Evolutionary conservation across 192 early-diverging fungal genomes (phyloP).

Genomic region (Mortierella hygrophila): DNA sequence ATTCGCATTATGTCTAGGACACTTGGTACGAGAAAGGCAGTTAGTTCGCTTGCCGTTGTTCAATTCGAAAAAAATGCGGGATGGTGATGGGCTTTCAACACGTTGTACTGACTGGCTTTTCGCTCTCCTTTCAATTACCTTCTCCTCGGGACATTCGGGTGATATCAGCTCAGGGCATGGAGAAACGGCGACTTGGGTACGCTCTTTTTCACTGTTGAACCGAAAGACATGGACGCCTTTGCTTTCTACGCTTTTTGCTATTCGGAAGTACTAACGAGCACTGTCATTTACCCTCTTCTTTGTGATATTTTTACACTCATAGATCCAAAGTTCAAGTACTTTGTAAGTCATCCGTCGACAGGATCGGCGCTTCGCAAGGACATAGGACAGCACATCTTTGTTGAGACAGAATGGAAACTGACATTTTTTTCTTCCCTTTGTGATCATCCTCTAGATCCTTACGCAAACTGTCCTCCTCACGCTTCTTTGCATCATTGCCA

Average conservation of each 20-base stretch:
- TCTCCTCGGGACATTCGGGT: not conserved
- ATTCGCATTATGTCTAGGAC: conserved; percentile 49
- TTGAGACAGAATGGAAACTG: not conserved
- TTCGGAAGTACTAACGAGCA: not conserved
- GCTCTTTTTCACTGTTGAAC: not conserved
- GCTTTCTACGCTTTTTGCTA: not conserved
- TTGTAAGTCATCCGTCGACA: conserved; percentile 30
- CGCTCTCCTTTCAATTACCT: not conserved
- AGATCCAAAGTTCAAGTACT: conserved; percentile 57
- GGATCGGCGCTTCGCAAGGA: not conserved
- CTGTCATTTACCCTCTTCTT: not conserved
- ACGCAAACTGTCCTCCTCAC: conserved; percentile 42
- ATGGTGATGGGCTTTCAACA: not conserved
- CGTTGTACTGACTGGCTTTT: not conserved
- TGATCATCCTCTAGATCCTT: conserved; percentile 25
- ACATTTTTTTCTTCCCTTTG: not conserved
- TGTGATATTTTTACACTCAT: not conserved
- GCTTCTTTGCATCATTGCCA: conserved; percentile 50
- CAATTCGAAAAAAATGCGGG: too few relatives aligned
- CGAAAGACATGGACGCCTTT: not conserved
- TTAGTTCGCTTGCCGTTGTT: not conserved
- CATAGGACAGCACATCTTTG: not conserved
- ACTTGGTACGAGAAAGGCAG: conserved; percentile 24
- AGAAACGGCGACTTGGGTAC: conserved; percentile 52
- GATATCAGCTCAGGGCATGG: conserved; percentile 37